Evolutionary conservation across 352 stramenopile species (phyloP).

Genomic region (Phytophthora tubulina): DNA sequence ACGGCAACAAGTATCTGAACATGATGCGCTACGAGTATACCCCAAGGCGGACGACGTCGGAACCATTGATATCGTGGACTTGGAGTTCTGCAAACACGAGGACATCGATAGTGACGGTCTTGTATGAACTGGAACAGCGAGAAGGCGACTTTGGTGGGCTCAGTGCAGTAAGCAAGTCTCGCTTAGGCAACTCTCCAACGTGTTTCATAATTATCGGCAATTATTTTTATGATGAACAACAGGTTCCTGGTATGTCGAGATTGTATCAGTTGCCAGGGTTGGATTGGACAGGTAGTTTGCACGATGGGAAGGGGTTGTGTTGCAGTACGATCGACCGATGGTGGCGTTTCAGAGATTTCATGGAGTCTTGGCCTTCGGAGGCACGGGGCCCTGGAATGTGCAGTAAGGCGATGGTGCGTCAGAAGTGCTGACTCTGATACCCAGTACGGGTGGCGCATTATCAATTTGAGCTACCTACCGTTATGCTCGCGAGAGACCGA

Average conservation of each 20-base stretch:
- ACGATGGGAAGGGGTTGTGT: conserved; percentile 53
- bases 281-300: conserved; percentile 16
- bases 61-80: too few relatives aligned
- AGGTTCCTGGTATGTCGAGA: background rate
- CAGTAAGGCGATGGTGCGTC: conserved; percentile 54
- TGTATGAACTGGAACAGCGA: background rate
- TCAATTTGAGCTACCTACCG: conserved; percentile 1
- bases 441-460: conserved; percentile 6
- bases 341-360: conserved; percentile 81
- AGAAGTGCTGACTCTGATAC: conserved; percentile 24
- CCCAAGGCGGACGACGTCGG: too few relatives aligned
- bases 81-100: too few relatives aligned
- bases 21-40: too few relatives aligned
- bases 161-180: background rate
- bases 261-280: background rate
- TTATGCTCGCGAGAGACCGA: conserved; percentile 3
- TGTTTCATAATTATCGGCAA: conserved; percentile 17
- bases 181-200: background rate
- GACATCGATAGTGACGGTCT: conserved; percentile 27
- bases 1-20: too few relatives aligned
- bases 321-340: conserved; percentile 75
- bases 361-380: conserved; percentile 67
- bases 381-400: conserved; percentile 65
- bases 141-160: too few relatives aligned
- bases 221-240: conserved; percentile 7